Evolutionary conservation across 768 basidiomycete species (phyloP), one percentile per base, ranked within the genome.

Genomic region (Kwoniella dejecticola): DNA sequence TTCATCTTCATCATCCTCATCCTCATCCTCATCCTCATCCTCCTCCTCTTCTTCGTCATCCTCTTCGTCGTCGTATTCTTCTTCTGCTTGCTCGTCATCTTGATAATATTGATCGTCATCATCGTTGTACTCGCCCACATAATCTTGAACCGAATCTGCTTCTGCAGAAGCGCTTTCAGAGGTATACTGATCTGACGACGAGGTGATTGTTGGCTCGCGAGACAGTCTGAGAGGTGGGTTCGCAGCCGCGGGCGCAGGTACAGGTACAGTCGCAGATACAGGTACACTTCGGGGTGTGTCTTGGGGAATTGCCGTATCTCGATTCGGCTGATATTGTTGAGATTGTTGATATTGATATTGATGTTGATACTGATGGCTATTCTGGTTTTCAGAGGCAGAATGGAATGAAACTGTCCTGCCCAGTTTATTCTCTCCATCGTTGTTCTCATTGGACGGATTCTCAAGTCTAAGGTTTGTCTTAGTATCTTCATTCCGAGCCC

Each of bases 1-100:
- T 8, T 57, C 60, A 36, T 74, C 69, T 11, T 68, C 69, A 17
- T 73, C 66, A 13, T 73, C 71, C 1, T 74, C 69, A 1, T 74
- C 69, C 0, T 75, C 68, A 0, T 72, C 69, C 5, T 75, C 71
- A 8, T 68, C 63, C 1, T 70, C 62, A 10, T 72, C 71, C 3
- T 68, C 69, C 24, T 73, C 69, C 0, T 70, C 69, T 23, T 63
- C 52, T 3, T 69, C 59, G 2, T 70, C 62, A 19, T 66, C 57
- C 0, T 64, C 62, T 19, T 53, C 40, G n/a, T 55, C 48, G 7
- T 58, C 62, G 13, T 58, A 56, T 4, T 56, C 61, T 19, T 64
- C 58, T 24, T 67, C 44, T 8, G 54, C 62, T n/a, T 62, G 59
- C 10, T 56, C 65, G 17, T 15, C 24, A 24, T 36, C 54, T 27